A percentile compares a stretch with the other conserved stretches of the same genome.
Evolutionary conservation across 139 green algal genomes (phyloP).

Genomic region (Auxenochlorella protothecoides): DNA sequence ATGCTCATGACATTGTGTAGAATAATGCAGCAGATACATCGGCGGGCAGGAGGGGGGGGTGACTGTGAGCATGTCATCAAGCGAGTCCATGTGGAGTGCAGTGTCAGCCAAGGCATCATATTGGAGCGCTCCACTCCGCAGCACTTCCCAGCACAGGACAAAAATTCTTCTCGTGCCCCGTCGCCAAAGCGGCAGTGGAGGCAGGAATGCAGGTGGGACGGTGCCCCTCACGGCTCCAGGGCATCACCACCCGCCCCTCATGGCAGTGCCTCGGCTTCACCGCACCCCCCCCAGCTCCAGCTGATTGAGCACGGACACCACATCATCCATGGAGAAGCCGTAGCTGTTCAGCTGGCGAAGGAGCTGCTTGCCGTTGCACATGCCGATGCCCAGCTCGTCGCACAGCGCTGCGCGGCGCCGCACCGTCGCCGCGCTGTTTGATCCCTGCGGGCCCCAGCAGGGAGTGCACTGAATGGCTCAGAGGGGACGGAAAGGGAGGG

Average conservation of each 20-base stretch:
- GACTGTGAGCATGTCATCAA: too few relatives aligned
- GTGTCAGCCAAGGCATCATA: too few relatives aligned
- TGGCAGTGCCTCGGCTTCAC: neutral
- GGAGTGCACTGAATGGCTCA: too few relatives aligned
- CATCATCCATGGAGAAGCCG: constrained; percentile 16
- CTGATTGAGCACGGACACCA: constrained; percentile 7
- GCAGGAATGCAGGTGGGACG: neutral
- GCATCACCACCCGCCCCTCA: too few relatives aligned
- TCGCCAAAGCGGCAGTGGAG: neutral
- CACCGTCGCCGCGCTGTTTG: constrained; percentile 13
- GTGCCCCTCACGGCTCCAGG: neutral
- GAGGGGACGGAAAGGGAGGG: too few relatives aligned
- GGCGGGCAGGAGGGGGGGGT: too few relatives aligned
- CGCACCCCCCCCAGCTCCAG: neutral
- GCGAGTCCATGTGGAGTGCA: too few relatives aligned
- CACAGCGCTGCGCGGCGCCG: constrained; percentile 11
- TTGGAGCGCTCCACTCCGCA: too few relatives aligned
- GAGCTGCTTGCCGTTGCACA: constrained; percentile 37
- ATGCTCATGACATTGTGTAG: too few relatives aligned
- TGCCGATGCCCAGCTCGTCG: constrained; percentile 20
- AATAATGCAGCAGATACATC: too few relatives aligned
- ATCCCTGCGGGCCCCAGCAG: neutral
- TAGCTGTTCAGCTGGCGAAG: constrained; percentile 31
- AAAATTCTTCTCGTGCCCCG: too few relatives aligned
- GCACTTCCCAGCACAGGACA: too few relatives aligned